Evolutionary conservation across 2,329 filamentous ascomycete species (phyloP).

Genomic region (Diplodia intermedia): DNA sequence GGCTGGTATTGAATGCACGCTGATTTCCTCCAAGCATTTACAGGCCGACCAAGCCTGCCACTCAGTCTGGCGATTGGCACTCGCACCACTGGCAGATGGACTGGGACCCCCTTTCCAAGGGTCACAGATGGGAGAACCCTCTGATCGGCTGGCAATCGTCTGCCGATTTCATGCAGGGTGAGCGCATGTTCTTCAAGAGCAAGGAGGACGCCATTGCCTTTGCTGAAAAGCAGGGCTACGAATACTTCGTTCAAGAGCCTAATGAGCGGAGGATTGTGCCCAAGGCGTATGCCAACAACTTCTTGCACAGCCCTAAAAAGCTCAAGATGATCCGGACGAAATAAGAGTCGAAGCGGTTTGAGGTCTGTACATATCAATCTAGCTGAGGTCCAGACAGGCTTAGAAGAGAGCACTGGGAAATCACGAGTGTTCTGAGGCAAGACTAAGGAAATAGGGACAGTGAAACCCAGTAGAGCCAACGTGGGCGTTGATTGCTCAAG

Average conservation of each 20-base stretch:
- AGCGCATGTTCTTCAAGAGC: slow-evolving; percentile 83
- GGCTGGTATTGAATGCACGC: slow-evolving; percentile 34
- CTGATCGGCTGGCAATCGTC: slow-evolving; percentile 99
- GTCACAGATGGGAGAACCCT: slow-evolving; percentile 97
- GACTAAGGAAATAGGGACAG: slow-evolving; percentile 51
- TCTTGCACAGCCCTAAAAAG: slow-evolving; percentile 82
- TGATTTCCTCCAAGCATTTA: slow-evolving; percentile 72
- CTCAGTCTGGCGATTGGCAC: slow-evolving; percentile 90
- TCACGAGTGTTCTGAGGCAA: slow-evolving; percentile 34
- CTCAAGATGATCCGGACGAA: slow-evolving; percentile 83
- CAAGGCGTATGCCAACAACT: slow-evolving; percentile 98
- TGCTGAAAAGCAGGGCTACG: slow-evolving; percentile 98
- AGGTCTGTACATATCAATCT: slow-evolving; percentile 28
- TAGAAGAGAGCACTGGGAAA: neutral
- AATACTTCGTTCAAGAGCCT: slow-evolving; percentile 98
- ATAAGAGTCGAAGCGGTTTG: slow-evolving; percentile 53
- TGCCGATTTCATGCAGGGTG: slow-evolving; percentile 93
- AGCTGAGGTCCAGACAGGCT: slow-evolving; percentile 3
- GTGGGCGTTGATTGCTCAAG: slow-evolving; percentile 54
- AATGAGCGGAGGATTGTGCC: slow-evolving; percentile 84
- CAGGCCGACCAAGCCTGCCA: slow-evolving; percentile 89
- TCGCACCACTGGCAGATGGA: slow-evolving; percentile 93
- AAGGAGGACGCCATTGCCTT: slow-evolving; percentile 96
- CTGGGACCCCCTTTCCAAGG: slow-evolving; percentile 92
- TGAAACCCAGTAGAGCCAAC: slow-evolving; percentile 45